A percentile compares a stretch with the other conserved stretches of the same genome.
Evolutionary conservation across 2,329 filamentous ascomycete genomes (phyloP).

Genomic region (Anisogramma anomala): DNA sequence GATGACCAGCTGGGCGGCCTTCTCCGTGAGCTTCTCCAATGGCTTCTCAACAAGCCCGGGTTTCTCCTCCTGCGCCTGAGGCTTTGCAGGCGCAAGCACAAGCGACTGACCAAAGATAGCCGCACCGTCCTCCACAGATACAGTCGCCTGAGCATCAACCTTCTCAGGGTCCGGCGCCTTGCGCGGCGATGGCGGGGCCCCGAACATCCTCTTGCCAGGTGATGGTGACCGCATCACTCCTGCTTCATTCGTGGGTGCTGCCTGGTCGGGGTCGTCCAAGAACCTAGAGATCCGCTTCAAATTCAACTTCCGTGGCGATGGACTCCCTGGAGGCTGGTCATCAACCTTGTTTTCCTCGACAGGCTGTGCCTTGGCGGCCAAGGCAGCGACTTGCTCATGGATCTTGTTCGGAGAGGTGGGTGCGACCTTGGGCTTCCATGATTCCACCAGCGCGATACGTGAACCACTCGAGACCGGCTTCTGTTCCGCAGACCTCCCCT

Average conservation of each 20-base stretch:
- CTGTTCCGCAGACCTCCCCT: conserved; percentile 13
- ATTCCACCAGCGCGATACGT: conserved; percentile 19
- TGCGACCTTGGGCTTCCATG: conserved; percentile 16
- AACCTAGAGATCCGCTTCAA: conserved; percentile 49
- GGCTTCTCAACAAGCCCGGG: conserved; percentile 12
- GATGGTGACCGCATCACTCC: conserved; percentile 20
- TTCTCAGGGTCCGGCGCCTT: conserved; percentile 20
- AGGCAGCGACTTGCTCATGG: conserved; percentile 23
- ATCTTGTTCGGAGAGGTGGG: conserved; percentile 22
- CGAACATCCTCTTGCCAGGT: conserved; percentile 24
- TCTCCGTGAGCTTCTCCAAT: conserved; percentile 15
- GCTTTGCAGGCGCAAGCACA: conserved; percentile 14
- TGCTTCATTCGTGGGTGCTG: conserved; percentile 20
- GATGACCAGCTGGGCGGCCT: conserved; percentile 14
- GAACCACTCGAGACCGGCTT: conserved; percentile 16
- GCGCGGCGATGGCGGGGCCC: conserved; percentile 6
- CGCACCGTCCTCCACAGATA: conserved; percentile 25
- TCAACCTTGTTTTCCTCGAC: conserved; percentile 20
- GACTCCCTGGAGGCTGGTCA: conserved; percentile 27
- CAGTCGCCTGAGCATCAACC: conserved; percentile 23
- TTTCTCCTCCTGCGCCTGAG: conserved; percentile 9
- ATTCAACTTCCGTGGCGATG: conserved; percentile 46
- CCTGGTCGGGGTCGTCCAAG: conserved; percentile 32
- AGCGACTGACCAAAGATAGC: conserved; percentile 24
- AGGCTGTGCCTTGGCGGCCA: conserved; percentile 19